Evolutionary conservation across 2,329 filamentous ascomycete genomes (phyloP), one percentile per base, ranked within the genome.

Genomic region (Fusarium decemcellulare): DNA sequence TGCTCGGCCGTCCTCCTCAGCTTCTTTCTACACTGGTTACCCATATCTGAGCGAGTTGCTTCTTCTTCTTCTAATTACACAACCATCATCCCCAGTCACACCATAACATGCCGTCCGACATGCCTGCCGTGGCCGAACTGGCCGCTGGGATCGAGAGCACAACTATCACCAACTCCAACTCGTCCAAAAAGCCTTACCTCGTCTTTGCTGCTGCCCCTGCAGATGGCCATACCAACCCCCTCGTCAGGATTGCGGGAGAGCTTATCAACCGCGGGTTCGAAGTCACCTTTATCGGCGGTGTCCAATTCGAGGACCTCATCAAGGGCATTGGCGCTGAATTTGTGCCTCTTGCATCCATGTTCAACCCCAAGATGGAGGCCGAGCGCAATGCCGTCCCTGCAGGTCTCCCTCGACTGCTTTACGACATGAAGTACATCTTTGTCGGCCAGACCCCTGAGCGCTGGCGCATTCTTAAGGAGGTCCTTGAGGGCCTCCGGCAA

Each of bases 251-350:
- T n/a, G 79, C 79, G 2, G 72, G 72, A 6, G 74, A 81, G 27
- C 75, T 85, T 10, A 69, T 81, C 12, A 66, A 72, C 11, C 73
- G 78, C 7, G 84, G 82, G 5, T 85, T 83, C 59, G 74, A 80
- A 9, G 74, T 84, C 4, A 82, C 79, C 3, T 82, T 84, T 66
- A 77, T 86, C 16, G 77, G 77, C 7, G 80, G 80, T 2, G 70
- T 73, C 1, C 66, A 77, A 8, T 84, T 81, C 68, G 72, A 80
- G 47, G 63, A 73, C 3, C 60, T 74, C 9, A 74, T 83, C 52
- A 77, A 78, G 53, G 72, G 72, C 3, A 77, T 78, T 4, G 83
- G 84, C 1, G 80, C 80, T 10, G 76, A 73, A 2, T 83, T 80
- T 61, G 70, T 82, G 23, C 18, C 53, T 1, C 47, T 73, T 3